Evolutionary conservation across 495 filamentous ascomycete genomes (phyloP).

Genomic region (Penicillium argentinense): DNA sequence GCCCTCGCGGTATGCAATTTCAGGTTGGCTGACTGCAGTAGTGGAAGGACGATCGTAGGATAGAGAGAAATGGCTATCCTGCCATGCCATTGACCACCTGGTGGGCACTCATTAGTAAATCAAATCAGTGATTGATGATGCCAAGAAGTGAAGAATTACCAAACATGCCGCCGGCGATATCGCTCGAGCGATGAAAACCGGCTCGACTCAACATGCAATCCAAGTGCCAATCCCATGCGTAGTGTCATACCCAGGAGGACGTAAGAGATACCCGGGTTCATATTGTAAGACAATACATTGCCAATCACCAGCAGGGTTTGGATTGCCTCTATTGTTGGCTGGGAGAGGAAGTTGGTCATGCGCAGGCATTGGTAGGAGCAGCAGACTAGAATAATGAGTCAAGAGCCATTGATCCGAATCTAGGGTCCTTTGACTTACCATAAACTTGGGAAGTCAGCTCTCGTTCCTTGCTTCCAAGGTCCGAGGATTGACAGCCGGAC

Average conservation of each 20-base stretch:
- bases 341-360: slow-evolving; percentile 60
- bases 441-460: slow-evolving; percentile 61
- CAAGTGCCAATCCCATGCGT: slow-evolving; percentile 57
- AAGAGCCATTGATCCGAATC: background rate
- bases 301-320: slow-evolving; percentile 59
- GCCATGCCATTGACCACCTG: slow-evolving; percentile 63
- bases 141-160: no score
- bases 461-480: slow-evolving; percentile 59
- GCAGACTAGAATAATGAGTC: slow-evolving; percentile 40
- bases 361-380: slow-evolving; percentile 64
- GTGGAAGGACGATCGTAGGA: slow-evolving; percentile 59
- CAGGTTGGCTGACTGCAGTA: slow-evolving; percentile 48
- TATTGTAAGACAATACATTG: slow-evolving; percentile 62
- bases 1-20: slow-evolving; percentile 45
- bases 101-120: slow-evolving; percentile 4
- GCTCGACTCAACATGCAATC: slow-evolving; percentile 54
- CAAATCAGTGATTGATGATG: background rate
- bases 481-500: slow-evolving; percentile 78
- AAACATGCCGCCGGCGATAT: slow-evolving; percentile 44
- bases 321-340: slow-evolving; percentile 58
- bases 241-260: slow-evolving; percentile 58
- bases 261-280: slow-evolving; percentile 65
- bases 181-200: slow-evolving; percentile 42
- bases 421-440: slow-evolving; percentile 29
- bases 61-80: slow-evolving; percentile 60